Percentiles rank a stretch among this genome's conserved stretches.
These are phyloP conservation scores for Gossypium ekmanianum DNA, from an alignment of 345 rosid genomes.

Conservation along the genomic window DNA sequence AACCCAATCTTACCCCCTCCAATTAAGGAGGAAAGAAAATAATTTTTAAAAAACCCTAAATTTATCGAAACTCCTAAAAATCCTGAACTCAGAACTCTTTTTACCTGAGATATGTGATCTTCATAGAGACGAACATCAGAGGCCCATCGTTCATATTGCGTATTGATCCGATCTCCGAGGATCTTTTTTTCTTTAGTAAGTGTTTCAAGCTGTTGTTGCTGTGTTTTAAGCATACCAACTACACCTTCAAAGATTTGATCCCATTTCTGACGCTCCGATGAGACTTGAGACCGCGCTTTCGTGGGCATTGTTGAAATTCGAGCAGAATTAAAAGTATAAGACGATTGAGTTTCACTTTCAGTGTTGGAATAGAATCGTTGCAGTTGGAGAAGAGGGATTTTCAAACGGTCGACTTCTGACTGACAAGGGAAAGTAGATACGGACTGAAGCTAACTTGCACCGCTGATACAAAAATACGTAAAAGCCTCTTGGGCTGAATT, in stretches of 20 bases:
- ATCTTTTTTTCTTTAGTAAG: constrained; percentile 54
- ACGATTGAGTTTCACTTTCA: not conserved
- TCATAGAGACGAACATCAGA: constrained; percentile 45
- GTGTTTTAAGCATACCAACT: constrained; percentile 47
- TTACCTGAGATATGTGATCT: constrained; percentile 51
- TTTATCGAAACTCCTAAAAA: constrained; percentile 18
- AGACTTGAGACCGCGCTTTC: constrained; percentile 19
- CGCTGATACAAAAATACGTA: too few species aligned
- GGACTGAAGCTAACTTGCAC: too few species aligned
- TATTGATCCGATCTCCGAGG: constrained; percentile 49
- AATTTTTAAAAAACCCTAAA: constrained; percentile 5
- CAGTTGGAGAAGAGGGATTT: too few species aligned
- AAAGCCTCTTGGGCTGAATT: too few species aligned
- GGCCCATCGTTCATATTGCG: constrained; percentile 41
- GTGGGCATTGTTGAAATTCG: not conserved
- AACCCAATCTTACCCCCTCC: not conserved
- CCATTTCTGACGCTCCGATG: constrained; percentile 56
- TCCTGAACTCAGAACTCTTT: constrained; percentile 24
- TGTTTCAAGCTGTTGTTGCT: constrained; percentile 61
- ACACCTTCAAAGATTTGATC: constrained; percentile 44
- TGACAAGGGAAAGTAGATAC: too few species aligned
- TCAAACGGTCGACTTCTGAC: too few species aligned
- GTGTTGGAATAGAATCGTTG: too few species aligned
- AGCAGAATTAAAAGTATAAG: not conserved
- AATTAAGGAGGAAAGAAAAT: not conserved